Evolutionary conservation across 164 flowering plant genomes (phyloP), one percentile per base, ranked within the genome.

Genomic region (Annona squamosa): DNA sequence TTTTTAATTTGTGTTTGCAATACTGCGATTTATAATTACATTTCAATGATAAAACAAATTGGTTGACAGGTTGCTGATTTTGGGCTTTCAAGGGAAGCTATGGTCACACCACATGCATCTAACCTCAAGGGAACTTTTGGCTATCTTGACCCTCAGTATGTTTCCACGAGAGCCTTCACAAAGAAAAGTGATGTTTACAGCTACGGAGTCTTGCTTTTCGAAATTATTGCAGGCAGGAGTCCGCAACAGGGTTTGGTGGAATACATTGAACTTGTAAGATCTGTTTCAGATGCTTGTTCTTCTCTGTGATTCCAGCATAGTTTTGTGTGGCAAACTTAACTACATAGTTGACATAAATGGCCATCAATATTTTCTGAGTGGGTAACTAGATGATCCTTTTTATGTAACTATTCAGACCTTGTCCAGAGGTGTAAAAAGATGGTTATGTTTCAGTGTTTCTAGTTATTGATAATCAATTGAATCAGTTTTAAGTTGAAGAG

Each of bases 171-270:
- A 75, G 78, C 86, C 16, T 93, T 90, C 81, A 93, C 98, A 0
- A 96, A 90, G 85, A 96, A 93, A 69, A 93, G 97, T 79, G 98
- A 93, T 76, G 92, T 93, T 17, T 93, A 90, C 77, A 92, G 98
- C 83, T 96, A 81, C 75, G 98, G 99, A 46, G 91, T 96, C n/a
- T 72, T 89, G 81, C 93, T 91, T 26, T 93, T 91, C 80, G 99
- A 96, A 80, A 92, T 93, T 68, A 82, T 96, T 72, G 89, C 97
- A 1, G 98, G 92, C 73, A 84, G 87, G 75, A 91, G 89, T 83
- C 99, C 99, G 62, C 95, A 84, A 73, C 97, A 93, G 67, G 97
- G 97, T 62, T 90, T 96, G 19, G 82, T 91, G 90, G 99, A 96
- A 76, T 86, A 83, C 68, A 91, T 96, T 63, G 91, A 93, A 69